A percentile compares a stretch with the other conserved stretches of the same genome.
phyloP scores from a whole-genome alignment of 169 alveolate species.

The Toxoplasma gondii region DNA sequence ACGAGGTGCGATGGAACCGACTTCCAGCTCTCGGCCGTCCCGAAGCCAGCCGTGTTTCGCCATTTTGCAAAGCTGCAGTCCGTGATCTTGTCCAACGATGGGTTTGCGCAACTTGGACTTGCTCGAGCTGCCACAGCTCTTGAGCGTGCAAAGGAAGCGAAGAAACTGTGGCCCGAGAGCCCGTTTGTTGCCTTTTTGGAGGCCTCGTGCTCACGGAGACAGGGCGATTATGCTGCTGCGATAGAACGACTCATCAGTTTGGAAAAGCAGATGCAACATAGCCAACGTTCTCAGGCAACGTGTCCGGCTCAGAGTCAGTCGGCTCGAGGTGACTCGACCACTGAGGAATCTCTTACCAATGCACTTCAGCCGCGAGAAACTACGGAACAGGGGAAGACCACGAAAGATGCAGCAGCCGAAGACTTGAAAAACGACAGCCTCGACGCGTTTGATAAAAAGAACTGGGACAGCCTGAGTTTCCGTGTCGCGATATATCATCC shows the following conservation, averaged over 20 bases:
- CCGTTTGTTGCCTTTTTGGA: constrained; percentile 5
- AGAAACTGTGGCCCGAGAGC: constrained; percentile 24
- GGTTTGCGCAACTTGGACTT: neutral
- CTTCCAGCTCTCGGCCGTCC: too few species aligned
- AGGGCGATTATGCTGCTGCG: neutral
- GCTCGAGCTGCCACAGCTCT: neutral
- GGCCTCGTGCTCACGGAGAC: neutral
- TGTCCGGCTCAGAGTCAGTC: too few species aligned
- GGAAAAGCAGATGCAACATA: neutral
- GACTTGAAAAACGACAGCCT: too few species aligned
- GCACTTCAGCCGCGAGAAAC: too few species aligned
- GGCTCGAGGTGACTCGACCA: too few species aligned
- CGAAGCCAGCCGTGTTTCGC: neutral
- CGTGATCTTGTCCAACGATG: neutral
- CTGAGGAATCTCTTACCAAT: too few species aligned
- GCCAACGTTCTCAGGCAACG: neutral
- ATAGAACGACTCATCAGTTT: neutral
- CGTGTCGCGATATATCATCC: too few species aligned
- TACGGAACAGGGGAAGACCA: too few species aligned
- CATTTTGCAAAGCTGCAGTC: constrained; percentile 3
- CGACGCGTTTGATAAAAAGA: too few species aligned
- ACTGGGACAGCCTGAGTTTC: too few species aligned
- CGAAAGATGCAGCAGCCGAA: too few species aligned
- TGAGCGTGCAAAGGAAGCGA: neutral
- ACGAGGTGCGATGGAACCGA: too few species aligned